Evolutionary conservation across 2,329 filamentous ascomycete genomes (phyloP), one percentile per base, ranked within the genome.

Genomic region (Colletotrichum sp.): DNA sequence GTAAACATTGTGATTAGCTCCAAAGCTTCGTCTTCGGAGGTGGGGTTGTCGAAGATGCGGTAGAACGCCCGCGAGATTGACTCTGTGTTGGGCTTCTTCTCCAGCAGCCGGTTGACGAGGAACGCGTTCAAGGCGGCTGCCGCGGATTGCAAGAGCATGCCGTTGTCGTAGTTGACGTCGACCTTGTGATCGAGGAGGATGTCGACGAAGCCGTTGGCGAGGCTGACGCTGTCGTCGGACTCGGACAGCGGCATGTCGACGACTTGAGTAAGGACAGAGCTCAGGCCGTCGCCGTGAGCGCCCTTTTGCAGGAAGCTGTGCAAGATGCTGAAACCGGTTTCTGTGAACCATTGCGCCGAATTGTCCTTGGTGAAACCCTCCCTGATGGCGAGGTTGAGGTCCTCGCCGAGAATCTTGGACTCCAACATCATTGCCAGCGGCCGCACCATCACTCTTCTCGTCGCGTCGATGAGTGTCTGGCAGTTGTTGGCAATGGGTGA

Each of bases 1-100:
- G 87, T 84, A 70, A 92, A 92, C 10, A 91, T 80, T 4, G 84
- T 83, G 52, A 92, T 87, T 6, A 92, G 83, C 5, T 87, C 85
- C 44, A 92, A 80, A 2, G 87, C 85, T 3, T 88, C 85, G 1
- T 90, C 87, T 73, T 92, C 89, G 4, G 87, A 80, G 1, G 89
- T 80, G 0, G 86, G 84, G 1, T 87, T 87, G 62, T 89, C 88
- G 65, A 94, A 90, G 3, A 93, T 87, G 39, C 86, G 87, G 24
- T 90, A 89, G 69, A 94, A 90, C 0, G 90, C 90, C 73, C 87
- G 82, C 0, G 88, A 88, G 2, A 93, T 81, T 0, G 90, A 86
- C 60, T 87, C 85, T 3, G 88, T 85, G 6, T 86, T 87, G 0
- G 92, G 90, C 10, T 87, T 86, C 69, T 88, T 85, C 6, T 85